Evolutionary conservation across 768 basidiomycete genomes (phyloP).

Genomic region (Mycena maculata): DNA sequence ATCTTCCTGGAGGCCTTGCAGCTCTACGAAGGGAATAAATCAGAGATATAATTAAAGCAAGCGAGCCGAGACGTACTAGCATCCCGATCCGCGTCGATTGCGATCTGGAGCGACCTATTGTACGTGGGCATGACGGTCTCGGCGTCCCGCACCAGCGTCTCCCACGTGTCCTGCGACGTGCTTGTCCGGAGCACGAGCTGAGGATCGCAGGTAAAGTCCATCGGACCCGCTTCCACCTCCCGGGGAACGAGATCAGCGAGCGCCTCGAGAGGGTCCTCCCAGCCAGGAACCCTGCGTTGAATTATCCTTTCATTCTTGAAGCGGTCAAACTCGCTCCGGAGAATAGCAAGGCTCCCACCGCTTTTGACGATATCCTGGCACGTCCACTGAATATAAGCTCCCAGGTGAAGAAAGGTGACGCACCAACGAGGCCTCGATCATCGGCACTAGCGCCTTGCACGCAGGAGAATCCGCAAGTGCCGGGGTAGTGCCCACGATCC

Average conservation of each 20-base stretch:
- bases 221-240: not conserved
- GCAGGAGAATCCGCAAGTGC: conserved; percentile 22
- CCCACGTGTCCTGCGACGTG: conserved; percentile 11
- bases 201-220: conserved; percentile 15
- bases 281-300: not conserved
- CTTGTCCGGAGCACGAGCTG: conserved; percentile 9
- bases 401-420: not conserved
- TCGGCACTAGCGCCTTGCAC: conserved; percentile 27
- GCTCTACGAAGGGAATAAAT: conserved; percentile 12
- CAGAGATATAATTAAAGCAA: not conserved
- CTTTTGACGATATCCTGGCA: conserved; percentile 32
- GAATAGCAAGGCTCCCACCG: conserved; percentile 11
- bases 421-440: conserved; percentile 36
- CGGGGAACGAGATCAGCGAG: conserved; percentile 17
- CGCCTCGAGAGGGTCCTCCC: conserved; percentile 17
- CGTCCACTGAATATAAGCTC: not conserved
- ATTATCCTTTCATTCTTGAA: not conserved
- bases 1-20: conserved; percentile 20
- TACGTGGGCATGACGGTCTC: conserved; percentile 18
- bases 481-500: conserved; percentile 20
- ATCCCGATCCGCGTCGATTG: conserved; percentile 30
- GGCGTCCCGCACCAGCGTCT: conserved; percentile 6
- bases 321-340: conserved; percentile 10
- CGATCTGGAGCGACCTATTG: conserved; percentile 12
- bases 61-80: conserved; percentile 18